Base-by-base conservation (phyloP, 495 filamentous ascomycete species). In the Bathelium albidoporum region DNA sequence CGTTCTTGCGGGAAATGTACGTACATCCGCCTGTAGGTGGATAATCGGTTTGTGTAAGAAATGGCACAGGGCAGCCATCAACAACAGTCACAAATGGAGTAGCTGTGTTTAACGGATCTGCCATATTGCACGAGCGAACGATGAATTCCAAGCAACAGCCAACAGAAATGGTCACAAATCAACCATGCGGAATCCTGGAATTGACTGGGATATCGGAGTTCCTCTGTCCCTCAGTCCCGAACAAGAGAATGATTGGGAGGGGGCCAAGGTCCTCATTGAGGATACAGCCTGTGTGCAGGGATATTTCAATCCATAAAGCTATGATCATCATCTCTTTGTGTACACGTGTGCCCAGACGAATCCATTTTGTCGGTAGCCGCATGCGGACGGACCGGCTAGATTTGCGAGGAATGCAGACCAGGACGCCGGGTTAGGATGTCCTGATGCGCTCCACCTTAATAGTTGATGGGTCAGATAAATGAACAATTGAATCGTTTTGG, bases 1-100 rank as follows among this genome's bases (percentile, higher is more conserved):
- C n/a, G n/a, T 12, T 9, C 2, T 24, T 34, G 1, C 16, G 12
- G 14, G 32, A 29, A 43, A 22, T 59, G 20, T n/a, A 69, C 69
- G 36, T 70, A 74, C 72, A 72, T 39, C 72, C 72, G 28, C 68
- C 71, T 31, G 63, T 69, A 29, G 24, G 29, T 0, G 64, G 58
- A 61, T 66, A 72, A 22, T 66, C 55, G 32, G 59, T 24, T 45
- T 58, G 28, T 55, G 69, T 62, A 20, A 70, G 71, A 53, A 75
- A 68, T 10, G 71, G 73, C 3, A 59, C 20, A 2, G 72, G 70
- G 53, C 73, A 75, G 20, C 18, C 36, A 36, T 44, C 32, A 14
- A 22, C 32, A 20, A 67, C 63, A n/a, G 20, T 60, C 58, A 60
- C 49, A 55, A 28, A 55, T 9, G 49, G 49, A 29, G 22, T 9